Base-by-base conservation (phyloP, 192 early-diverging fungal genomes). In the Cetraspora pellucida region DNA sequence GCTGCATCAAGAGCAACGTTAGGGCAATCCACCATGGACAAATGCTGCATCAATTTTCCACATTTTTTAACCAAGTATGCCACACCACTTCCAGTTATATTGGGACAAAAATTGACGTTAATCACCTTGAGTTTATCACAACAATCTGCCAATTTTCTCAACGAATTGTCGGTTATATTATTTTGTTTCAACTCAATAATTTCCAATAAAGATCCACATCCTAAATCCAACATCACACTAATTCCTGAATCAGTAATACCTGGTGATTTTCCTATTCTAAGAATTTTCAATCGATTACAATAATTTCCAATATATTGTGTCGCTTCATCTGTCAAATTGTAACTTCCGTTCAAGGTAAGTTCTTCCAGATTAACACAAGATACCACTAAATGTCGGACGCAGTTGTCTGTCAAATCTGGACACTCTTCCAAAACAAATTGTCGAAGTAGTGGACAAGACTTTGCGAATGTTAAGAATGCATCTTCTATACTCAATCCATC, bases 141-240 rank as follows among this genome's bases (percentile, higher is more conserved):
- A 46, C n/a, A 3, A 4, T 37, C 19, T 2, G 25, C 37, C 31
- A 66, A 44, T 10, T 19, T 44, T 44, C 21, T 66, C 19, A 66
- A 66, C 6, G 64, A 23, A 28, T 45, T n/a, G 43, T 66, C 64
- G 2, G 64, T 66, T 7, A 66, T 66, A 19, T 66, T 66, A 66
- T 66, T 66, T 45, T 27, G 17, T 45, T 46, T 21, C 10, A 66
- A 45, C 21, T 66, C 64, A 66, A 66, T 66, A 4, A 45, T n/a
- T 45, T 66, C 64, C 13, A 66, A 66, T 46, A 21, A 19, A 43
- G 16, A 14, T 9, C 19, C 17, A 23, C 6, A 44, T 10, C 21
- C 21, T 44, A 17, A 44, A 6, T 45, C 44, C 13, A 17, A 10
- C 5, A 44, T n/a, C 10, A n/a, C 19, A 28, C 8, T 66, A 45